Evolutionary conservation across 345 rosid species (phyloP).

Genomic region (Salix viminalis): DNA sequence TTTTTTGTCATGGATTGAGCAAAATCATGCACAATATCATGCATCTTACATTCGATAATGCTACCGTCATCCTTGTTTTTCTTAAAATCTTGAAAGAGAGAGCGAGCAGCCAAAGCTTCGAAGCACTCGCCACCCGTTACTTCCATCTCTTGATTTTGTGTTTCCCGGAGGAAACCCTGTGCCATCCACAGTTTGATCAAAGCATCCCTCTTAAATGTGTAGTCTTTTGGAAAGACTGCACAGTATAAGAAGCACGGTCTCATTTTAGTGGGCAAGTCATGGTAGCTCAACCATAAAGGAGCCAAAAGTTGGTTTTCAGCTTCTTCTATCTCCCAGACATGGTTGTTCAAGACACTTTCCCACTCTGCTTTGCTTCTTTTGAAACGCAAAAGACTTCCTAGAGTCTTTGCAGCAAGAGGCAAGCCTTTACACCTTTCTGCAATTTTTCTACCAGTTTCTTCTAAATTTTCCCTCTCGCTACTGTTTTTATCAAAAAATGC

Average conservation of each 20-base stretch:
- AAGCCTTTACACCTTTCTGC: constrained; percentile 1
- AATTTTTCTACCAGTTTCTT: not conserved
- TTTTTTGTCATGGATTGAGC: not conserved
- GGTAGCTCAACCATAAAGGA: too few relatives aligned
- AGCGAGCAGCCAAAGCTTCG: not conserved
- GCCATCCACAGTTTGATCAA: constrained; percentile 18
- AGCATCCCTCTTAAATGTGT: not conserved
- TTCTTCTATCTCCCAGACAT: constrained; percentile 13
- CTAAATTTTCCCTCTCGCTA: not conserved
- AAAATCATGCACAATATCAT: constrained; percentile 4
- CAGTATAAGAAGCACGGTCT: constrained; percentile 2
- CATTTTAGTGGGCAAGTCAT: not conserved
- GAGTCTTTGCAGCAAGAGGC: constrained; percentile 3
- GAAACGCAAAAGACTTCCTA: constrained; percentile 8
- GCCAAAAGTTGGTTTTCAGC: not conserved
- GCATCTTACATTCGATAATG: not conserved
- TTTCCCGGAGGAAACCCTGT: constrained; percentile 1
- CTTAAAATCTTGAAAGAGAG: not conserved
- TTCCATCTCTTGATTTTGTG: not conserved
- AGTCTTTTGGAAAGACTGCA: constrained; percentile 10
- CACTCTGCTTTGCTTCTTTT: constrained; percentile 10
- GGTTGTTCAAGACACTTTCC: constrained; percentile 14
- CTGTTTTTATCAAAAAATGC: not conserved
- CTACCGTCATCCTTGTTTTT: too few relatives aligned
- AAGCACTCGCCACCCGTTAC: not conserved